Conservation (phyloP, 139 green algal genomes). For the Tetradesmus lagerheimii region DNA sequence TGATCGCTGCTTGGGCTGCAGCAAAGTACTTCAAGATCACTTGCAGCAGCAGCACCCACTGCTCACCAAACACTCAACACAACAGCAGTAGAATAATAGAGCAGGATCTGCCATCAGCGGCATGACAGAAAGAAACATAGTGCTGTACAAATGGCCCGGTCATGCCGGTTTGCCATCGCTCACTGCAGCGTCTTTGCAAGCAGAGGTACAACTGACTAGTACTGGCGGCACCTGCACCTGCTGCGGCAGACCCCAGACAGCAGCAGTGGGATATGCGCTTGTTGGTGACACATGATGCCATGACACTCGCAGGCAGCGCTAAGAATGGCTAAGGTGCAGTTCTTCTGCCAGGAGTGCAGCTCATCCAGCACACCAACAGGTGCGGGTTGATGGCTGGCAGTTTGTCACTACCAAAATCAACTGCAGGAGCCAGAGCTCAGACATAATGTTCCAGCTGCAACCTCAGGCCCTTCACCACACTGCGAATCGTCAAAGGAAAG, state of each 20-base stretch:
- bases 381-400: background rate
- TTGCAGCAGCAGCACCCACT: background rate
- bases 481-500: background rate
- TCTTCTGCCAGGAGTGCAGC: constrained; percentile 48
- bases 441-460: background rate
- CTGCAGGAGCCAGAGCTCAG: background rate
- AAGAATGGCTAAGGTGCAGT: constrained; percentile 27
- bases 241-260: background rate
- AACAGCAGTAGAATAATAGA: background rate
- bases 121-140: background rate
- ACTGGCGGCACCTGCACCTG: background rate
- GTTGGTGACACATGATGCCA: background rate
- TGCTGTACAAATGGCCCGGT: constrained; percentile 49
- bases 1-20: background rate
- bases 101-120: background rate
- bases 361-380: constrained; percentile 53
- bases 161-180: constrained; percentile 47
- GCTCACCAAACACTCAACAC: background rate
- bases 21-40: background rate
- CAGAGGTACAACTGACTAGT: constrained; percentile 37
- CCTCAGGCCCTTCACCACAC: background rate
- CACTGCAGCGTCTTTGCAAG: constrained; percentile 47
- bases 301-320: constrained; percentile 47
- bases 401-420: background rate
- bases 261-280: background rate